Evolutionary conservation across 345 rosid species (phyloP).

Genomic region (Theobroma cacao): DNA sequence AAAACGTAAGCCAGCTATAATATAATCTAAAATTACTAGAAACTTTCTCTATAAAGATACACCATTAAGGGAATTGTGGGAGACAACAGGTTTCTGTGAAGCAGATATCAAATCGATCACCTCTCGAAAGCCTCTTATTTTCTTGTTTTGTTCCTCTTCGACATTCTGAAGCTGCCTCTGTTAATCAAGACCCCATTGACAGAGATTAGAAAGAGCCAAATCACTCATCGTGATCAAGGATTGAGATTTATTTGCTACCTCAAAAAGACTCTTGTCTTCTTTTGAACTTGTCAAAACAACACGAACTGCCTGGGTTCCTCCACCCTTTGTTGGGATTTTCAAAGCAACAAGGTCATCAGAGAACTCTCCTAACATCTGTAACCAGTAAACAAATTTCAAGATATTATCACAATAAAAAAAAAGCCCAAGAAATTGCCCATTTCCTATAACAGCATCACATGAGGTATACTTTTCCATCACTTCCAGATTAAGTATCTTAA

Average conservation of each 20-base stretch:
- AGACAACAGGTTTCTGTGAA: constrained; percentile 80
- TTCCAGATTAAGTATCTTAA: background rate
- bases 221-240: background rate
- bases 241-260: constrained; percentile 40
- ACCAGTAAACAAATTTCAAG: constrained; percentile 14
- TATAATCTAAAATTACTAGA: background rate
- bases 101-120: constrained; percentile 86
- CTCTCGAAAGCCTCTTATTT: constrained; percentile 83
- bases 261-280: constrained; percentile 64
- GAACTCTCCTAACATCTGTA: constrained; percentile 65
- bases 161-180: constrained; percentile 68
- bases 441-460: background rate
- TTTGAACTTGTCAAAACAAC: constrained; percentile 68
- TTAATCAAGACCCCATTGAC: constrained; percentile 21
- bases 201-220: constrained; percentile 11
- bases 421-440: background rate
- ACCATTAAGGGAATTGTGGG: constrained; percentile 83
- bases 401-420: background rate
- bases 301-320: constrained; percentile 68
- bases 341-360: constrained; percentile 69
- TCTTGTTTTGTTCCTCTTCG: constrained; percentile 62
- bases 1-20: constrained; percentile 2
- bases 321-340: constrained; percentile 63
- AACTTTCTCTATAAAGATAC: constrained; percentile 26
- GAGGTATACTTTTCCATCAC: background rate